Evolutionary conservation across 345 rosid species (phyloP), one percentile per base, ranked within the genome.

Genomic region (Isatis tinctoria): DNA sequence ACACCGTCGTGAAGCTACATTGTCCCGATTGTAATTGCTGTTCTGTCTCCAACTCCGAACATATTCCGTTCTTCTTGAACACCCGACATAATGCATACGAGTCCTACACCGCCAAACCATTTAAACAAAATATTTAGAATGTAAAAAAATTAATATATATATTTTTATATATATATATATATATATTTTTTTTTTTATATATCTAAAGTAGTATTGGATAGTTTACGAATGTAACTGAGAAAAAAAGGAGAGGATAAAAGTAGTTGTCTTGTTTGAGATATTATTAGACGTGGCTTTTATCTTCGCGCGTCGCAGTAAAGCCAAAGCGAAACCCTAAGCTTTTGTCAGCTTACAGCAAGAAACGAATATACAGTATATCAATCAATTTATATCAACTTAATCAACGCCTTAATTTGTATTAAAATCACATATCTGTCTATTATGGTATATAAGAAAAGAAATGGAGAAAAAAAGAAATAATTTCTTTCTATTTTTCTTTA

Each of bases 31-130:
- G 76, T 57, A 64, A 48, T 20, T 78, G 86, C 37, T 81, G 78
- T 58, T 79, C 88, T 18, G 90, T 86, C 81, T 93, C 96, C 12
- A 69, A 57, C 73, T 93, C 97, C 3, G 88, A 49, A 80, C 90
- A 87, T 61, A 86, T 85, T 32, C 91, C 97, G 60, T 93, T 91
- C 74, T 93, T 93, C 85, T 93, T 93, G 87, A 93, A 93, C 32
- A 93, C 97, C 3, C 98, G 92, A 74, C 98, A 93, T 72, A 93
- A 40, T 53, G 98, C 98, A 44, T 88, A 91, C 1, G 94, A 87
- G 60, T 93, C 98, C 96, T 91, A 80, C 48, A 59, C 33, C 53
- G 54, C 48, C 49, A 56, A 60, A 14, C 49, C 14, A 45, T 65
- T 54, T 32, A 7, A 60, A 8, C n/a, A 14, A 3, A 18, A 14